Conservation (phyloP, 2,329 filamentous ascomycete species). For the Cordyceps cateniannulata region DNA sequence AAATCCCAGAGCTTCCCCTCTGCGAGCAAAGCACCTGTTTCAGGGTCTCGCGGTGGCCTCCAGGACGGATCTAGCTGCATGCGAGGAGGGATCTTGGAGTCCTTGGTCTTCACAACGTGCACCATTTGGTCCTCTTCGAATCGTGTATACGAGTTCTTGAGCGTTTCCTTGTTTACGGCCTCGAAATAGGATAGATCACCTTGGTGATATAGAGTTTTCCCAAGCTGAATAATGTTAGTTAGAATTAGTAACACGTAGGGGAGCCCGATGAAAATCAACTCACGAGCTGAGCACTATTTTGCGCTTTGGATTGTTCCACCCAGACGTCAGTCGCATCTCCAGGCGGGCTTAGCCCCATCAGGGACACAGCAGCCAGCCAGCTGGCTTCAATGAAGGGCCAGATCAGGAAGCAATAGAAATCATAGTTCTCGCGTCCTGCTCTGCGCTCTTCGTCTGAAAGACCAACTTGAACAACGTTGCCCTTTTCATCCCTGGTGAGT, state of each 20-base stretch:
- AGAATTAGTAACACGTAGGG: too few relatives aligned
- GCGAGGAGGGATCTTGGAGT: slow-evolving; percentile 52
- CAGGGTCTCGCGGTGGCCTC: slow-evolving; percentile 59
- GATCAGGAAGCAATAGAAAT: slow-evolving; percentile 97
- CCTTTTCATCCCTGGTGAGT: slow-evolving; percentile 50
- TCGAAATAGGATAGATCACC: slow-evolving; percentile 96
- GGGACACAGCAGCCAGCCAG: slow-evolving; percentile 83
- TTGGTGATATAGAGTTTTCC: slow-evolving; percentile 96
- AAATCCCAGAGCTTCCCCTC: slow-evolving; percentile 85
- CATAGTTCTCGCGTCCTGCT: slow-evolving; percentile 85
- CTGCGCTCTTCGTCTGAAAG: slow-evolving; percentile 69
- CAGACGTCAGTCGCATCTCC: slow-evolving; percentile 58
- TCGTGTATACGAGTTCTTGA: slow-evolving; percentile 85
- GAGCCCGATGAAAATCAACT: slow-evolving; percentile 22
- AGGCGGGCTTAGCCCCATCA: slow-evolving; percentile 74
- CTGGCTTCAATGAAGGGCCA: slow-evolving; percentile 96
- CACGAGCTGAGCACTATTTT: slow-evolving; percentile 76
- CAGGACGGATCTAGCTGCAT: slow-evolving; percentile 69
- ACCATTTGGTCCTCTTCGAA: slow-evolving; percentile 91
- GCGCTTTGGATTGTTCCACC: slow-evolving; percentile 71
- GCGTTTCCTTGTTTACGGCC: slow-evolving; percentile 94
- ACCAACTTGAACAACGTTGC: slow-evolving; percentile 60
- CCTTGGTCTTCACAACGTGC: slow-evolving; percentile 62
- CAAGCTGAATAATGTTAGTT: slow-evolving; percentile 48
- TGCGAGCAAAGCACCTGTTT: slow-evolving; percentile 55